Evolutionary conservation across 805 yeast species (phyloP).

Genomic region (Saccharomycopsis selenospora): DNA sequence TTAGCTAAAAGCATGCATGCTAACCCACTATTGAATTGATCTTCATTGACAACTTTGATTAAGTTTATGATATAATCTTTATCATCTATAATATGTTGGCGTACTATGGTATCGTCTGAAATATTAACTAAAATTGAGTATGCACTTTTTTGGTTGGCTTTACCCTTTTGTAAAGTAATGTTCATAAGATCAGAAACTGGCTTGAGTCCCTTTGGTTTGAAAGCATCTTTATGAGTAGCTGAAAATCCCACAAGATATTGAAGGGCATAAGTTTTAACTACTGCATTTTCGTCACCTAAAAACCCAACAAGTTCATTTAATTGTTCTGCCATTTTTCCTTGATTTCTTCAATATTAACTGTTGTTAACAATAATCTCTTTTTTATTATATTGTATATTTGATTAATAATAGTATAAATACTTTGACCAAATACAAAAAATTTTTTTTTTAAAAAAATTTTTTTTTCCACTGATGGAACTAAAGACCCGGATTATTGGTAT

Average conservation of each 20-base stretch:
- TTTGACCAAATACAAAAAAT: background rate
- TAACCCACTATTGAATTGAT: conserved; percentile 67
- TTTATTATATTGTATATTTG: no score
- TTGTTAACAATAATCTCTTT: background rate
- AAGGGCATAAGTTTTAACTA: conserved; percentile 20
- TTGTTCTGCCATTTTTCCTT: background rate
- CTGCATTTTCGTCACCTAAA: conserved; percentile 16
- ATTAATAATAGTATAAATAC: no score
- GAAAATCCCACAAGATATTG: conserved; percentile 21
- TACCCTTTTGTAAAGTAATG: conserved; percentile 17
- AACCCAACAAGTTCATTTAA: conserved; percentile 23
- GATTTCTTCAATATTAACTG: background rate
- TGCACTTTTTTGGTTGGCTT: conserved; percentile 32
- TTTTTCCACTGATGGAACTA: no score
- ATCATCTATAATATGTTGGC: conserved; percentile 61
- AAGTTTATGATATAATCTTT: conserved; percentile 44
- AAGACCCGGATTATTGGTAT: no score
- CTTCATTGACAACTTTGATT: conserved; percentile 42
- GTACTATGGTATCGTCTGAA: conserved; percentile 60
- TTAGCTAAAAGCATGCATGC: conserved; percentile 81
- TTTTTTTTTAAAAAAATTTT: no score
- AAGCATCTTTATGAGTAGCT: conserved; percentile 16
- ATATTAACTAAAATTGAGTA: conserved; percentile 75
- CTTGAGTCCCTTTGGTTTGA: conserved; percentile 17
- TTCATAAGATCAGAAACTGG: conserved; percentile 18